A percentile compares a stretch with the other conserved stretches of the same genome.
Evolutionary conservation across 2,329 filamentous ascomycete genomes (phyloP).

Genomic region (Trichoderma citrinoviride): DNA sequence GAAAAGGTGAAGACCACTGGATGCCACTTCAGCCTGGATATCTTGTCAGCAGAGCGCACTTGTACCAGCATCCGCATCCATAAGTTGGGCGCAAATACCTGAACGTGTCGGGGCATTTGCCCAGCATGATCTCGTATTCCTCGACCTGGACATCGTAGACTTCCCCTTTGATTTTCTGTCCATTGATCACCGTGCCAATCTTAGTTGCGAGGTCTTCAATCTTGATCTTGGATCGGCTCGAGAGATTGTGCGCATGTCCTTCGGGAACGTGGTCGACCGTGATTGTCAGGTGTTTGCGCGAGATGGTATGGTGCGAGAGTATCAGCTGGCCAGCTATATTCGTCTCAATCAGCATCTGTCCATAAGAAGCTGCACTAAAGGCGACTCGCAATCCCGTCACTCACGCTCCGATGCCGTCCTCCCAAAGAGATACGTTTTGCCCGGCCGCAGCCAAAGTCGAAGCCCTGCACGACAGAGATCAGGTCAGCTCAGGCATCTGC

Average conservation of each 20-base stretch:
- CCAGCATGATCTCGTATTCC: slow-evolving; percentile 65
- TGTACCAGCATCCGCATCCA: background rate
- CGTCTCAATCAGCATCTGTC: background rate
- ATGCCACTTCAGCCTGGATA: slow-evolving; percentile 68
- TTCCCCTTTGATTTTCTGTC: slow-evolving; percentile 63
- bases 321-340: slow-evolving; percentile 60
- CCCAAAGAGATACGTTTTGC: slow-evolving; percentile 81
- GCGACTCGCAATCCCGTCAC: slow-evolving; percentile 22
- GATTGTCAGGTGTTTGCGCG: slow-evolving; percentile 82
- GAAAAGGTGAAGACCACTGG: slow-evolving; percentile 81
- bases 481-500: slow-evolving; percentile 9
- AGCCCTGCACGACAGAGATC: slow-evolving; percentile 32
- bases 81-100: slow-evolving; percentile 40
- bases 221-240: slow-evolving; percentile 65
- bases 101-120: slow-evolving; percentile 64
- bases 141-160: slow-evolving; percentile 52
- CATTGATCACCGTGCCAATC: slow-evolving; percentile 77
- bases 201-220: slow-evolving; percentile 82
- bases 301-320: slow-evolving; percentile 79
- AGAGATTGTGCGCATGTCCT: slow-evolving; percentile 64
- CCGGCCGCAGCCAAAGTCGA: slow-evolving; percentile 79
- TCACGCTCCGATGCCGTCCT: slow-evolving; percentile 67
- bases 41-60: slow-evolving; percentile 21
- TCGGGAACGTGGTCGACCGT: slow-evolving; percentile 63
- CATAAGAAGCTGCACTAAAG: background rate